Evolutionary conservation across 768 basidiomycete species (phyloP).

Genomic region (Amanita molliuscula): DNA sequence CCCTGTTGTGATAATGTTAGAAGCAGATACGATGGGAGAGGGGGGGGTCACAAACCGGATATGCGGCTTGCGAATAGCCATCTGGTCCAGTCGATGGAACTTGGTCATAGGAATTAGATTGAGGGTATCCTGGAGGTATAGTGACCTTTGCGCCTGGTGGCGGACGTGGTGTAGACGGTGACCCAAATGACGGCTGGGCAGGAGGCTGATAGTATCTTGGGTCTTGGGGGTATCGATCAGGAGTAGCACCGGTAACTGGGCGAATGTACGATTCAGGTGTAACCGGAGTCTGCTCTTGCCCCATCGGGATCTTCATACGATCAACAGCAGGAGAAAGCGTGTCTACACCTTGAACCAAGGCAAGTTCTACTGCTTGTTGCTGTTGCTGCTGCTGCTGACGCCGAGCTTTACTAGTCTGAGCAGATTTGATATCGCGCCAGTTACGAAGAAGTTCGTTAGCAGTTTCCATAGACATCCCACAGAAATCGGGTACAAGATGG

Average conservation of each 20-base stretch:
- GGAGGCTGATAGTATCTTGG: conserved; percentile 28
- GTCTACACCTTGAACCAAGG: not conserved
- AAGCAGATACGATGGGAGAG: not conserved
- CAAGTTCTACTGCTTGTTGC: conserved; percentile 12
- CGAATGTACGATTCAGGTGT: conserved; percentile 27
- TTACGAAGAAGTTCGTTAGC: conserved; percentile 88
- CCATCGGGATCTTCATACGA: conserved; percentile 31
- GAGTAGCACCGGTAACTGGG: conserved; percentile 22
- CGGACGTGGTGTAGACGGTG: conserved; percentile 19
- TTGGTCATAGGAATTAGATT: conserved; percentile 25
- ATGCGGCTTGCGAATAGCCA: conserved; percentile 23
- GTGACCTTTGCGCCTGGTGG: conserved; percentile 34
- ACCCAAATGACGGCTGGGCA: conserved; percentile 13
- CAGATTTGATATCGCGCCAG: conserved; percentile 79
- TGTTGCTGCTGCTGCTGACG: conserved; percentile 14
- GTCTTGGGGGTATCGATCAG: conserved; percentile 31
- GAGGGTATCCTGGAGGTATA: conserved; percentile 34
- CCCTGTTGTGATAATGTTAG: conserved; percentile 10
- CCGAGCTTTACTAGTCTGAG: conserved; percentile 26
- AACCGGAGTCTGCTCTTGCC: conserved; percentile 24
- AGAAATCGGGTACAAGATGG: conserved; percentile 98
- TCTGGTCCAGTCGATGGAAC: conserved; percentile 15
- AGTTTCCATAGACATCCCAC: conserved; percentile 99
- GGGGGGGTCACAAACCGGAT: conserved; percentile 22
- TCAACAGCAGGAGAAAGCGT: conserved; percentile 26